Base-by-base conservation (phyloP, 805 yeast species). In the Yarrowia alimentaria region DNA sequence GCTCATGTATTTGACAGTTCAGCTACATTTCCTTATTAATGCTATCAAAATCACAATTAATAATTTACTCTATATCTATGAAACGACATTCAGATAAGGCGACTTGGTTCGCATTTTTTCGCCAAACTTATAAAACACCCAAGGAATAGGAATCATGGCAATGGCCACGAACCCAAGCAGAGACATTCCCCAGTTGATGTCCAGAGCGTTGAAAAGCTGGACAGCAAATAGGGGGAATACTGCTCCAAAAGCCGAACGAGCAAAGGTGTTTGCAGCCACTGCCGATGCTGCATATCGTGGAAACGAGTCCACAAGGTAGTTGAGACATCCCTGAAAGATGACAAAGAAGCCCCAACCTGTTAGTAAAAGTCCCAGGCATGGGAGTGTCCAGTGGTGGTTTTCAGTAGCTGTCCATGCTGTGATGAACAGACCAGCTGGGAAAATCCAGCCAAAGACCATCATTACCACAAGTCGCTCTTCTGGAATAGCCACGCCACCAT, bases 371-470 rank as follows among this genome's bases (percentile, higher is more conserved):
- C 80, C 83, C 35, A 80, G 66, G 64, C 76, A 71, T 18, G 83
- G 85, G 6, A 72, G 77, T 12, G 74, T 65, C 80, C 80, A 77
- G 55, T 69, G 78, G 16, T 74, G 63, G 9, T 57, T 56, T 40
- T 64, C 63, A 22, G 62, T 58, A 33, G 67, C 66, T 10, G 90
- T 73, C 96, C 96, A 89, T 52, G 85, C 78, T 64, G 89, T 74
- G 95, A 95, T 85, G 62, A 89, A 74, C 56, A 89, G 69, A 49
- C 96, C 96, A 47, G 79, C 72, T 20, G 94, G 83, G 71, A 89
- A 88, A 10, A 76, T 62, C 51, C 85, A 56, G 20, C 83, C 80
- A 20, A 94, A 90, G 35, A 75, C 64, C 67, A 87, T 76, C 84
- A 88, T 79, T 24, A 90, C 81, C 16, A 81, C 80, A 51, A 89